phyloP scores from a whole-genome alignment of 257 asterid genomes.

The Avicennia marina region DNA sequence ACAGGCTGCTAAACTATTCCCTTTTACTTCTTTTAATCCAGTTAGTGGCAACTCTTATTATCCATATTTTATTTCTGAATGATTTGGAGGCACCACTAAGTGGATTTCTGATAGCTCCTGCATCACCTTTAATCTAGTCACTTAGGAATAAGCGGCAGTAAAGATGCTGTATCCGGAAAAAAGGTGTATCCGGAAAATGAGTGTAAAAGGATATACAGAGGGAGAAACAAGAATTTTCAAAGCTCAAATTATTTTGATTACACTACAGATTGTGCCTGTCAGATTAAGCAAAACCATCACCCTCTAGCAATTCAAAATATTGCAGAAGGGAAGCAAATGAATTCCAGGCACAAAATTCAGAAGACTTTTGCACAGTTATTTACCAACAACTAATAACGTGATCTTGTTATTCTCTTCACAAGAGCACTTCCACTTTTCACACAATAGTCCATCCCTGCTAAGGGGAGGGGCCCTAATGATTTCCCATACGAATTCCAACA shows the following conservation, averaged over 20 bases:
- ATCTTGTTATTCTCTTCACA: constrained; percentile 49
- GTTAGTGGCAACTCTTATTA: background rate
- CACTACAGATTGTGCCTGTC: constrained; percentile 9
- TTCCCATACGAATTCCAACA: constrained; percentile 74
- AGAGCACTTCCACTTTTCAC: constrained; percentile 49
- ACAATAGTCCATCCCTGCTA: constrained; percentile 59
- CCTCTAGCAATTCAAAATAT: constrained; percentile 25
- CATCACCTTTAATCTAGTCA: background rate
- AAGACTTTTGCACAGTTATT: background rate
- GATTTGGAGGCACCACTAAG: constrained; percentile 1
- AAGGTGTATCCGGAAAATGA: background rate
- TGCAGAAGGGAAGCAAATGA: constrained; percentile 32
- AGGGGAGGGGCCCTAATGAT: constrained; percentile 49
- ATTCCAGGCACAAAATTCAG: background rate
- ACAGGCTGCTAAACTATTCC: background rate
- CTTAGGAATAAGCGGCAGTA: background rate
- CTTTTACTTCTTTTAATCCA: background rate
- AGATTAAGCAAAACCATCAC: constrained; percentile 26
- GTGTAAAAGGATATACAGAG: background rate
- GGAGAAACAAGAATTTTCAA: background rate
- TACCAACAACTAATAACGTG: constrained; percentile 48
- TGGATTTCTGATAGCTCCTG: constrained; percentile 3
- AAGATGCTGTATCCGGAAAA: background rate
- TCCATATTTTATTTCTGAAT: constrained; percentile 4
- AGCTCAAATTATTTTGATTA: constrained; percentile 13